Percentiles rank a stretch among this genome's conserved stretches.
Conservation (phyloP, 257 asterid species). For the Solanum peruvianum region DNA sequence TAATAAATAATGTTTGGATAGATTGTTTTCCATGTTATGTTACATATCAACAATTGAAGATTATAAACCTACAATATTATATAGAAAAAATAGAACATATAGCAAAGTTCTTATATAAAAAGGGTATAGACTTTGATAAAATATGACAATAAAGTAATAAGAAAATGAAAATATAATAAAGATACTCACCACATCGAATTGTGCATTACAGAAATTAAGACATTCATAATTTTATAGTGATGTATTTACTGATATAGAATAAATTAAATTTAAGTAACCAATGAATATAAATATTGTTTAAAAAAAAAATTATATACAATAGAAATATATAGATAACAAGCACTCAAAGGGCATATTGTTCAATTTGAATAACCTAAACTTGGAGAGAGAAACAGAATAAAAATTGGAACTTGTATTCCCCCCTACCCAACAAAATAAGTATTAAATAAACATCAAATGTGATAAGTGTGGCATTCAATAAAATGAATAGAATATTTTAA, state of each 20-base stretch:
- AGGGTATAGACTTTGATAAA: not conserved
- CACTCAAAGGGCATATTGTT: not conserved
- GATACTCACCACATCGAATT: not conserved
- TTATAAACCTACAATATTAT: not conserved
- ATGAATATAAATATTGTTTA: too few species aligned
- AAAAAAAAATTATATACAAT: too few species aligned
- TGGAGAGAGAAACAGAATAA: too few species aligned
- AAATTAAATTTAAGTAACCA: not conserved
- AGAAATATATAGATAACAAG: not conserved
- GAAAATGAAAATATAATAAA: too few species aligned
- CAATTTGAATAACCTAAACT: not conserved
- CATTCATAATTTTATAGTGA: not conserved
- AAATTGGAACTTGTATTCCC: not conserved
- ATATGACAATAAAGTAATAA: too few species aligned
- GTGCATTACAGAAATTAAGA: too few species aligned
- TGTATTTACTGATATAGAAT: too few species aligned
- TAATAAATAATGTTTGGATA: not conserved
- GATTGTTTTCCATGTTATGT: not conserved
- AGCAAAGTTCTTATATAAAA: not conserved
- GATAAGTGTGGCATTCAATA: too few species aligned
- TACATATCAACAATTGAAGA: not conserved
- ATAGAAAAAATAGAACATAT: not conserved
- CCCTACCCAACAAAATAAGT: not conserved
- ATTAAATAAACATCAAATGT: too few species aligned
- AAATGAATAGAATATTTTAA: too few species aligned